phyloP scores from a whole-genome alignment of 441 rosid species.

The Lepidium campestre region DNA sequence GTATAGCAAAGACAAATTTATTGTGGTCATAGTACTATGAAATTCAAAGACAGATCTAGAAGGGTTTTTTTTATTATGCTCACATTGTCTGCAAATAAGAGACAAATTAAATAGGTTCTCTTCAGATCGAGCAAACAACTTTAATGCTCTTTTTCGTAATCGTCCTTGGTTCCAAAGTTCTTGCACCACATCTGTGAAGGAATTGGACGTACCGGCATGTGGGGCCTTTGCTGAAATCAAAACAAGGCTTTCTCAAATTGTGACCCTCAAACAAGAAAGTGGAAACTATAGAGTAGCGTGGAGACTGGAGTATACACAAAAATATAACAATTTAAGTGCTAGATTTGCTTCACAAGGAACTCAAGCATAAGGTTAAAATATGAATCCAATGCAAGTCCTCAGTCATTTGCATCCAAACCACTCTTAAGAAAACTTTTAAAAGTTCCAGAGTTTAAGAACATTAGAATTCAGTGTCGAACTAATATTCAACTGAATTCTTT shows the following conservation, averaged over 20 bases:
- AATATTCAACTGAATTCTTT: not conserved
- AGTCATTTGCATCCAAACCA: not conserved
- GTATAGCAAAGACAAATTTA: conserved; percentile 20
- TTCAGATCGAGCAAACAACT: not conserved
- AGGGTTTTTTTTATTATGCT: conserved; percentile 12
- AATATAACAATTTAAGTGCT: not conserved
- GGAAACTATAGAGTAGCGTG: not conserved
- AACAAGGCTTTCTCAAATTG: not conserved
- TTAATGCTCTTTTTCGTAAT: conserved; percentile 42
- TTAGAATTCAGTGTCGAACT: not conserved
- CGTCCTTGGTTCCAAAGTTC: conserved; percentile 90
- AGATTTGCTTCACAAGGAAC: not conserved
- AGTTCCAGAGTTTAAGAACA: not conserved
- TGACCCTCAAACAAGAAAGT: conserved; percentile 4
- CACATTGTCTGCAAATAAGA: conserved; percentile 30
- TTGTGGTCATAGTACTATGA: conserved; percentile 11
- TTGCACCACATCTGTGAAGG: conserved; percentile 99
- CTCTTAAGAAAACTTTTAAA: not conserved
- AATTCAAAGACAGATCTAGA: not conserved
- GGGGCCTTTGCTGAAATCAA: conserved; percentile 90
- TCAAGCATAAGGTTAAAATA: not conserved
- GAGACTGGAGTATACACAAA: not conserved
- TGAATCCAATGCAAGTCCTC: not conserved
- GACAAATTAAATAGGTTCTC: not conserved
- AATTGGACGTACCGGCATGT: conserved; percentile 86